These are phyloP conservation scores for Teunomyces cretensis DNA, from an alignment of 805 yeast genomes.

Conservation along the genomic window DNA sequence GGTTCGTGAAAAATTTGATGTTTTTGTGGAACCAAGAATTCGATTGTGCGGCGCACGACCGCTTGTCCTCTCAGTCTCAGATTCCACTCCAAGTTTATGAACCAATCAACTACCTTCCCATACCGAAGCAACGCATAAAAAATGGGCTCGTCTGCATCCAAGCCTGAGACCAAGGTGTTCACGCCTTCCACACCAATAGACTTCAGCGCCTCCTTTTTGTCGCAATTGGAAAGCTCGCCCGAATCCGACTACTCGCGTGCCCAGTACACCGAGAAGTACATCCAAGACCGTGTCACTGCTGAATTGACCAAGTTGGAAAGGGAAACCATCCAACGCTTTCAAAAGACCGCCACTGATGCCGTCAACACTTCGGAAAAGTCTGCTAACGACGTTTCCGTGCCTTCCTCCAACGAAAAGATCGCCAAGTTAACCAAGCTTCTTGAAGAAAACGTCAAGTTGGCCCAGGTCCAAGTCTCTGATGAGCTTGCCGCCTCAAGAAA, in stretches of 20 bases:
- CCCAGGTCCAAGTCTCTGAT: conserved; percentile 33
- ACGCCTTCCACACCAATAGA: conserved; percentile 68
- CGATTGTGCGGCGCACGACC: conserved; percentile 4
- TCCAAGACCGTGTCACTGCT: conserved; percentile 63
- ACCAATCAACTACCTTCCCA: conserved; percentile 1
- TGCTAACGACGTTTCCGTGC: conserved; percentile 21
- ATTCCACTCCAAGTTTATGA: background rate
- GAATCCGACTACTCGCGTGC: conserved; percentile 73
- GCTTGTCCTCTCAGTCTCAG: background rate
- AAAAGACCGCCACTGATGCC: conserved; percentile 45
- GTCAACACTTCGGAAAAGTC: conserved; percentile 31
- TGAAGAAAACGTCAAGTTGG: conserved; percentile 33
- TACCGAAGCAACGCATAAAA: background rate
- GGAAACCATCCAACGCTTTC: conserved; percentile 52
- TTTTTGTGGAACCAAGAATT: background rate
- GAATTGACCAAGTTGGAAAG: conserved; percentile 55
- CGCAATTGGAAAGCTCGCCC: conserved; percentile 58
- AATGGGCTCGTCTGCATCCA: conserved; percentile 64
- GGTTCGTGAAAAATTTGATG: background rate
- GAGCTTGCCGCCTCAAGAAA: conserved; percentile 48
- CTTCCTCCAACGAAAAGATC: conserved; percentile 41
- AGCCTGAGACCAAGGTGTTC: conserved; percentile 64
- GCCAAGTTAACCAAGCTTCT: conserved; percentile 32
- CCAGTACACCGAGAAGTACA: conserved; percentile 63
- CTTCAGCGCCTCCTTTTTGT: conserved; percentile 61